Base-by-base conservation (phyloP, 371 early-diverging fungal genomes). In the Blakeslea trispora region DNA sequence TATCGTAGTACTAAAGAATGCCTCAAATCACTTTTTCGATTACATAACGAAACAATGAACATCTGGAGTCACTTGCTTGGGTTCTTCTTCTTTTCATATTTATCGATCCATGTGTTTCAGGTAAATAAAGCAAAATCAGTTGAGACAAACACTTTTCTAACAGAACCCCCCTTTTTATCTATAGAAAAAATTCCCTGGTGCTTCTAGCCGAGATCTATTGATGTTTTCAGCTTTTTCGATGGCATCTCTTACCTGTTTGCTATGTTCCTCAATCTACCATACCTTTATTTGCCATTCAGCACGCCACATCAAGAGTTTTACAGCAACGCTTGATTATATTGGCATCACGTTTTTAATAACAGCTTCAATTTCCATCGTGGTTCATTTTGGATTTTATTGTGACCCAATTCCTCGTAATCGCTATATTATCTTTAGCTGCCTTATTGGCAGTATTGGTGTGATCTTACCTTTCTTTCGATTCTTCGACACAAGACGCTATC, bases 1-100 rank as follows among this genome's bases (percentile, higher is more conserved):
- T 72, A 81, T 42, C 71, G 77, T 17, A 72, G 69, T 18, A 74
- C 76, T 18, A 70, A 72, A n/a, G 77, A 79, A 32, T 87, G 87
- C 55, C 64, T 87, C 18, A 68, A 66, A 68, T 81, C 83, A 17
- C 78, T 89, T 37, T 86, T 89, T 62, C 69, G 57, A 44, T 62
- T 88, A 28, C 90, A 89, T 59, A 89, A 89, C 44, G 89, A 89
- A 64, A 88, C 90, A 1, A 71, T 83, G 70, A 88, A 89, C 53
- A 88, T 88, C 22, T 86, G 86, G 85, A 85, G 86, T 24, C 90
- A 88, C 71, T 65, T 89, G 53, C 45, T 82, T 7, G 90, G 88
- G 0, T 77, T 85, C 28, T 41, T 87, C 19, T 80, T 85, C 46
- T 81, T 87, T 59, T 57, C 76, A 2, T 71, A 64, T 23, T 61